Percentiles rank a stretch among this genome's conserved stretches.
Evolutionary conservation across 441 rosid species (phyloP).

Genomic region (Syzygium syzygioides): DNA sequence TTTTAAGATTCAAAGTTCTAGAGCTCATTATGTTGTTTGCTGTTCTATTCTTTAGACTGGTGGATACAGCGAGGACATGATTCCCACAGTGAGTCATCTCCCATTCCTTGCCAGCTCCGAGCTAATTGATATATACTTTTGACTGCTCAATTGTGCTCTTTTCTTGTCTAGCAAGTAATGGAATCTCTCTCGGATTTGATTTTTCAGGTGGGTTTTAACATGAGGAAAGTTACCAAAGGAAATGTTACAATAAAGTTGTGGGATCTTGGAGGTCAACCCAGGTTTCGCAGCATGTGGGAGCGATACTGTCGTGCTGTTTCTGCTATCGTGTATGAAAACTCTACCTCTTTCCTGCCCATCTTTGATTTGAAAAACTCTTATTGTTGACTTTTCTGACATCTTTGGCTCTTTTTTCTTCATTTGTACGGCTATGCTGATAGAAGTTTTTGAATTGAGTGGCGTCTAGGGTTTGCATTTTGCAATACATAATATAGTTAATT

Average conservation of each 20-base stretch:
- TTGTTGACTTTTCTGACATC: neutral
- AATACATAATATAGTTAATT: neutral
- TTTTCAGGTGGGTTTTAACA: slow-evolving; percentile 66
- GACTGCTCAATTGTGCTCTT: neutral
- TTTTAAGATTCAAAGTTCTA: neutral
- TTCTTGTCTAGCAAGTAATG: neutral
- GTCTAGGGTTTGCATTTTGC: neutral
- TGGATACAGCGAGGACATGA: slow-evolving; percentile 79
- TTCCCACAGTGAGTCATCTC: slow-evolving; percentile 48
- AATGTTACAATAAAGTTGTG: slow-evolving; percentile 69
- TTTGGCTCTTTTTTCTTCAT: neutral
- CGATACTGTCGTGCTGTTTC: slow-evolving; percentile 87
- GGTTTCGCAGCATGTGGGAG: slow-evolving; percentile 99
- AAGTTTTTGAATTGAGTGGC: neutral
- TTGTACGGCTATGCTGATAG: neutral
- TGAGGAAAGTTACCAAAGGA: slow-evolving; percentile 77
- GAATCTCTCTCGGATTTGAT: neutral
- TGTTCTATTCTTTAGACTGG: slow-evolving; percentile 48
- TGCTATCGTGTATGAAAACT: slow-evolving; percentile 60
- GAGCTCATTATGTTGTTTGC: slow-evolving; percentile 11
- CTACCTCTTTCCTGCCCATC: neutral
- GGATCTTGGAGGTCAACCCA: slow-evolving; percentile 87
- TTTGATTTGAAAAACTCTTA: neutral
- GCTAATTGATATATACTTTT: neutral
- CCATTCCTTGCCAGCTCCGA: neutral